Evolutionary conservation across 805 yeast species (phyloP).

Genomic region (Ogataea dorogensis): DNA sequence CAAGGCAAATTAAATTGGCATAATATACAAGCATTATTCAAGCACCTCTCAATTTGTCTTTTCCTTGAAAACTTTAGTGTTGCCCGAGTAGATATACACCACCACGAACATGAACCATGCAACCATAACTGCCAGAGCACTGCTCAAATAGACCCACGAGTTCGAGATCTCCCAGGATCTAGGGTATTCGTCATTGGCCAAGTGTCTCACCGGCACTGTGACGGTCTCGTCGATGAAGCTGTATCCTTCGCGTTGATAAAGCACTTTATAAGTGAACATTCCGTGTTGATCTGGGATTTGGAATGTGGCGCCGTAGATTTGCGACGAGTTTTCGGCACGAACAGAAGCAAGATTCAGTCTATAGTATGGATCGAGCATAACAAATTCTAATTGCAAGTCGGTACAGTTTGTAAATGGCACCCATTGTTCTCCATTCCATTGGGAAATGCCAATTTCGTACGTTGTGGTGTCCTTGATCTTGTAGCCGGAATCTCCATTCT

Average conservation of each 20-base stretch:
- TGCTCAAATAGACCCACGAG: conserved; percentile 85
- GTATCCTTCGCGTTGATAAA: conserved; percentile 76
- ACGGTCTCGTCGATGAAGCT: conserved; percentile 62
- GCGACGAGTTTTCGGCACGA: conserved; percentile 40
- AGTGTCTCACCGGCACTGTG: conserved; percentile 83
- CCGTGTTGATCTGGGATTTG: conserved; percentile 95
- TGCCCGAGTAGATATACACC: conserved; percentile 48
- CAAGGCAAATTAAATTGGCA: conserved; percentile 18
- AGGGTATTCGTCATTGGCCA: conserved; percentile 92
- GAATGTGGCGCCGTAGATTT: conserved; percentile 55
- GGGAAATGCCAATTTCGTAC: conserved; percentile 51
- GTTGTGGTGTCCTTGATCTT: conserved; percentile 71
- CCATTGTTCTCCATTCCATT: conserved; percentile 58
- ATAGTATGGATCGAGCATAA: conserved; percentile 93
- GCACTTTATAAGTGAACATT: conserved; percentile 80
- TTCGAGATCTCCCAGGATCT: conserved; percentile 92
- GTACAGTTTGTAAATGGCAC: conserved; percentile 53
- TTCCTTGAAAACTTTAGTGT: conserved; percentile 22
- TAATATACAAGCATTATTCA: conserved; percentile 7
- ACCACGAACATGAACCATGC: conserved; percentile 80
- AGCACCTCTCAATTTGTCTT: conserved; percentile 20
- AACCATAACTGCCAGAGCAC: conserved; percentile 63
- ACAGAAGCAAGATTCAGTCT: conserved; percentile 60
- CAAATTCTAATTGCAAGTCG: conserved; percentile 78
- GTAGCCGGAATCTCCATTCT: conserved; percentile 43